Base-by-base conservation (phyloP, 345 rosid species). In the Toxicodendron radicans region DNA sequence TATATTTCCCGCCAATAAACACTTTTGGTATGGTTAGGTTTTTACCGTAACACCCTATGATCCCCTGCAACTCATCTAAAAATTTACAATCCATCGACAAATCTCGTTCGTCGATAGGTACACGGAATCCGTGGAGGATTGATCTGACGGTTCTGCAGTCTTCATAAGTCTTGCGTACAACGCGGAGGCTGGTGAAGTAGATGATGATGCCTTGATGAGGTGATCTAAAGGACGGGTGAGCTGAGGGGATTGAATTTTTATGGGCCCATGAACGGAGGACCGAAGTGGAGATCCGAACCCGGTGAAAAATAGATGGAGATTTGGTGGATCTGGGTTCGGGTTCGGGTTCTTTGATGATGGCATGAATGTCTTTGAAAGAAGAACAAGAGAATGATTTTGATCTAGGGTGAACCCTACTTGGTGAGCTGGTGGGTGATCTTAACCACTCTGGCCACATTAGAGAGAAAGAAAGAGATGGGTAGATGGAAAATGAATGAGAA, bases 101-200 rank as follows among this genome's bases (percentile, higher is more conserved):
- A 78, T 93, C 98, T 5, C 95, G 90, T 48, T 93, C 97, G 80
- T 93, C 98, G 52, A 90, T 74, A 0, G 82, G 78, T 66, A 87
- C 87, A 0, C 86, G 78, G 53, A 84, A 72, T 4, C 83, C 87
- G 0, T 82, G 86, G 43, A 93, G 89, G 73, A 93, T 90, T 5
- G 92, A 84, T 49, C 83, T 65, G 73, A 90, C 91, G 45, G 76
- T 21, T 57, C 80, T 73, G 83, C 97, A 91, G 71, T 90, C 97
- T 70, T 90, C 92, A 79, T 80, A 90, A n/a, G 97, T 90, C 74
- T 79, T 82, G 6, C 98, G 87, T 10, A 93, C 86, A 13, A 93
- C 82, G 7, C 86, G 86, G 48, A 93, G 97, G 80, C 92, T 93
- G 21, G 97, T 93, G 87, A 83, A 87, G 88, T 89, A 91, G 48